A percentile compares a stretch with the other conserved stretches of the same genome.
Conservation (phyloP, 116 monocot species). For the Dioscorea cayenensis region DNA sequence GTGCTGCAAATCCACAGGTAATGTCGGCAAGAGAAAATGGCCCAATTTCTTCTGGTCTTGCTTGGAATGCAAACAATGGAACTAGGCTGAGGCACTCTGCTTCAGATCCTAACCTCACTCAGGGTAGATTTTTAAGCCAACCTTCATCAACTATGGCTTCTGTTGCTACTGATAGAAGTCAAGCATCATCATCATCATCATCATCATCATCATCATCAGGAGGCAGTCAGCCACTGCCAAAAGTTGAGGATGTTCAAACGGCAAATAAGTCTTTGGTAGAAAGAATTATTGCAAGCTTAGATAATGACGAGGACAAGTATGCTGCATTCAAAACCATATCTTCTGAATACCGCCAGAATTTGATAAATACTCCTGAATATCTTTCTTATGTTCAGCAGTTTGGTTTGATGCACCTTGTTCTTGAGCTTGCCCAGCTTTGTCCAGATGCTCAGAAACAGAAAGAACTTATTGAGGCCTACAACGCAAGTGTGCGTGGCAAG, state of each 20-base stretch:
- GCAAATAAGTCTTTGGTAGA: conserved; percentile 86
- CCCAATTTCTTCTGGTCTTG: conserved; percentile 15
- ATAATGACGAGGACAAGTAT: conserved; percentile 67
- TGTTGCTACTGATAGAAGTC: conserved; percentile 2
- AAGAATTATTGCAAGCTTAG: conserved; percentile 48
- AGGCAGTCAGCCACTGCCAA: conserved; percentile 3
- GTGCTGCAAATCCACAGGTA: conserved; percentile 10
- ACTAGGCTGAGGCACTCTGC: conserved; percentile 52
- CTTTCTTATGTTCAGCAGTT: conserved; percentile 87
- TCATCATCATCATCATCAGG: not conserved
- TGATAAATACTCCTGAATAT: conserved; percentile 66
- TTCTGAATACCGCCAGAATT: conserved; percentile 60
- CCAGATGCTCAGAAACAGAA: conserved; percentile 78
- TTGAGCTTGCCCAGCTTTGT: conserved; percentile 79
- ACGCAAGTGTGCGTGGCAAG: conserved; percentile 33
- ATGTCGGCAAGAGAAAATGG: conserved; percentile 22
- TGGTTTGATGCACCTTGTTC: conserved; percentile 73
- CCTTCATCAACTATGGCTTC: not conserved
- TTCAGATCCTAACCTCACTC: conserved; percentile 48
- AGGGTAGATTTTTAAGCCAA: conserved; percentile 4
- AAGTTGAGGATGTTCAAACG: conserved; percentile 34
- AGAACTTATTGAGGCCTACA: conserved; percentile 70
- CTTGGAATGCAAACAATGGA: conserved; percentile 21
- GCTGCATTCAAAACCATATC: conserved; percentile 79
- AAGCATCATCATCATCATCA: conserved; percentile 3